A percentile compares a stretch with the other conserved stretches of the same genome.
Evolutionary conservation across 306 rosid species (phyloP).

Genomic region (Abrus precatorius): DNA sequence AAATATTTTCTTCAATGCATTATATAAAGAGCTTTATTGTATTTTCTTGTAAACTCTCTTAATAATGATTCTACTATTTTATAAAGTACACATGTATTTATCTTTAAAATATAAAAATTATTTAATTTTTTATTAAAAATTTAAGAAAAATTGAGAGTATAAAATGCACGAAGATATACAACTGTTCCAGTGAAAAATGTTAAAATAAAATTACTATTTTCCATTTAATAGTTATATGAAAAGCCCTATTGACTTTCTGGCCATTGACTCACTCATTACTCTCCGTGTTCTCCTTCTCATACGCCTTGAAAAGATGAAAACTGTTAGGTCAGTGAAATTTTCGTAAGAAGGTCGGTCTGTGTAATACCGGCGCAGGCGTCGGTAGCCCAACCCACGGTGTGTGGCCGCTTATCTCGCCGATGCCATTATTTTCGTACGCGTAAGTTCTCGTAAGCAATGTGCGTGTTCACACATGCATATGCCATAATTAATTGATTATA

Average conservation of each 20-base stretch:
- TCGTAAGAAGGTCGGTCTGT: conserved; percentile 49
- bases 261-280: conserved; percentile 31
- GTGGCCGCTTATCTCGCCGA: conserved; percentile 61
- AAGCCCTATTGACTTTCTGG: conserved; percentile 11
- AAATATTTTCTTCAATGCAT: too few relatives aligned
- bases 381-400: conserved; percentile 51
- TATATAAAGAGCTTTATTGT: too few relatives aligned
- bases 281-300: conserved; percentile 46
- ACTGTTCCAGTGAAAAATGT: too few relatives aligned
- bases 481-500: background rate
- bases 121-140: too few relatives aligned
- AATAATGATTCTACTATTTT: too few relatives aligned
- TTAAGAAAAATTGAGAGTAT: too few relatives aligned
- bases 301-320: conserved; percentile 38
- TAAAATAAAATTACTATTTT: too few relatives aligned
- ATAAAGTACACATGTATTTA: too few relatives aligned
- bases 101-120: too few relatives aligned
- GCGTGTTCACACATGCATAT: conserved; percentile 45
- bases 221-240: too few relatives aligned
- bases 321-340: conserved; percentile 31
- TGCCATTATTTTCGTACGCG: conserved; percentile 37
- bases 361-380: conserved; percentile 52
- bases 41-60: too few relatives aligned
- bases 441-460: conserved; percentile 40
- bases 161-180: too few relatives aligned